These are phyloP conservation scores for Acanthochlamys bracteata DNA, from an alignment of 106 monocot species.

Conservation along the genomic window DNA sequence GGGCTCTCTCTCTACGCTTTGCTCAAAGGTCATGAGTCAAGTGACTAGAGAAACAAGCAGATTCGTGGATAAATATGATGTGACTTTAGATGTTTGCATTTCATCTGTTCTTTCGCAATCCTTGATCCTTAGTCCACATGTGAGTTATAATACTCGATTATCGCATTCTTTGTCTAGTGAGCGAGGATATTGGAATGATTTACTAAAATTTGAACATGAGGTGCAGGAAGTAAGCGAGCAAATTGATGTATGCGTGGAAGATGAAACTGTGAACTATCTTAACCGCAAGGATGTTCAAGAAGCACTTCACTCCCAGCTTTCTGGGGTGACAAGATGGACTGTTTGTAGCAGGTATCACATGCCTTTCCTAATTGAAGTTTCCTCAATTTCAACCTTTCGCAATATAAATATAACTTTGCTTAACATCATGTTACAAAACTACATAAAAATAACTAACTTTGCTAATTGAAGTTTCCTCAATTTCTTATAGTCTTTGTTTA, in stretches of 20 bases:
- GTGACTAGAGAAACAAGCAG: constrained; percentile 87
- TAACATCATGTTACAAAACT: no score
- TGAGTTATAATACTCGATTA: constrained; percentile 11
- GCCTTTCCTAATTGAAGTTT: neutral
- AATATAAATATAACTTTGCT: no score
- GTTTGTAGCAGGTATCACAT: constrained; percentile 79
- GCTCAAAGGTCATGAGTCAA: constrained; percentile 71
- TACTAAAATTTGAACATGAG: no score
- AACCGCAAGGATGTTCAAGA: constrained; percentile 89
- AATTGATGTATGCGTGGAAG: constrained; percentile 94
- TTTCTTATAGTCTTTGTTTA: neutral
- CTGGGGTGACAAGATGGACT: constrained; percentile 51
- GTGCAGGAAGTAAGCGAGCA: constrained; percentile 51
- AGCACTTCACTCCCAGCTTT: constrained; percentile 64
- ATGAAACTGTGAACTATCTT: constrained; percentile 81
- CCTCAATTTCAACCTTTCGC: neutral
- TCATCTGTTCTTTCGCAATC: constrained; percentile 89
- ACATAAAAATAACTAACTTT: no score
- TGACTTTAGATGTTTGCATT: constrained; percentile 94
- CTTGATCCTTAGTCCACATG: constrained; percentile 53
- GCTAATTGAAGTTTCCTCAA: neutral
- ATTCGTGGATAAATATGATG: constrained; percentile 98
- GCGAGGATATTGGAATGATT: no score
- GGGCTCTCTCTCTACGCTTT: constrained; percentile 58
- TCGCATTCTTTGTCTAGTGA: no score